A percentile compares a stretch with the other conserved stretches of the same genome.
These are phyloP conservation scores for Saxophila tyrrhenica DNA, from an alignment of 495 filamentous ascomycete genomes.

Conservation along the genomic window DNA sequence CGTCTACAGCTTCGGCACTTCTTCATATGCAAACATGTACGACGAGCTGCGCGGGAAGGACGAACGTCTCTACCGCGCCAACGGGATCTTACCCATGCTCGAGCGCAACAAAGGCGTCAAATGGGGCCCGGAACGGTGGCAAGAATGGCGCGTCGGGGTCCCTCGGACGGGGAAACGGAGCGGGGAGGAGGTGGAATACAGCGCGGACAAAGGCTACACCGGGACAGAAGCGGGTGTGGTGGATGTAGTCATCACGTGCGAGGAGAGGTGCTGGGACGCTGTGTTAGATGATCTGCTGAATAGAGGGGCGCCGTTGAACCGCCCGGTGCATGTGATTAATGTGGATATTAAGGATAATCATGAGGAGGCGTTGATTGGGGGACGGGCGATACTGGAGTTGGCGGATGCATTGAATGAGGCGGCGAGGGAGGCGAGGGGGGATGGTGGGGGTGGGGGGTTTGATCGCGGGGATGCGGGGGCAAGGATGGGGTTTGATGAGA, in stretches of 20 bases:
- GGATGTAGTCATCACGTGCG: slow-evolving; percentile 93
- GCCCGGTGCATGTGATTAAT: slow-evolving; percentile 93
- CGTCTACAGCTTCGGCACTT: slow-evolving; percentile 92
- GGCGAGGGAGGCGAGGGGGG: slow-evolving; percentile 63
- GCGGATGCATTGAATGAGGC: slow-evolving; percentile 77
- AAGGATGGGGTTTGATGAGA: slow-evolving; percentile 75
- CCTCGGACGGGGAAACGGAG: slow-evolving; percentile 54
- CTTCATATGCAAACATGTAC: slow-evolving; percentile 87
- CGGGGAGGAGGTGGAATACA: slow-evolving; percentile 8
- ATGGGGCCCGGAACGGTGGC: slow-evolving; percentile 93
- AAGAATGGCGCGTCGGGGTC: slow-evolving; percentile 86
- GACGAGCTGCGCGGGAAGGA: slow-evolving; percentile 77
- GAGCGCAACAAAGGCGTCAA: slow-evolving; percentile 86
- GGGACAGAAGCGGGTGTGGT: slow-evolving; percentile 86
- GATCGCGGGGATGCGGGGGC: slow-evolving; percentile 55
- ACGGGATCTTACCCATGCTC: slow-evolving; percentile 91
- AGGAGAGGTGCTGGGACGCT: slow-evolving; percentile 97
- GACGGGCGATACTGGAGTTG: slow-evolving; percentile 83
- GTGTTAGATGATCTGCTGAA: slow-evolving; percentile 88
- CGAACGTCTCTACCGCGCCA: slow-evolving; percentile 74
- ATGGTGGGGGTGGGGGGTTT: slow-evolving; percentile 47
- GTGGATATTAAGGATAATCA: slow-evolving; percentile 98
- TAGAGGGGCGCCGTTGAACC: slow-evolving; percentile 70
- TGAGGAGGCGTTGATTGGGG: slow-evolving; percentile 85
- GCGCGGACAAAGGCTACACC: slow-evolving; percentile 50